phyloP scores from a whole-genome alignment of 2,329 filamentous ascomycete species.

The Xylariaceae sp. region DNA sequence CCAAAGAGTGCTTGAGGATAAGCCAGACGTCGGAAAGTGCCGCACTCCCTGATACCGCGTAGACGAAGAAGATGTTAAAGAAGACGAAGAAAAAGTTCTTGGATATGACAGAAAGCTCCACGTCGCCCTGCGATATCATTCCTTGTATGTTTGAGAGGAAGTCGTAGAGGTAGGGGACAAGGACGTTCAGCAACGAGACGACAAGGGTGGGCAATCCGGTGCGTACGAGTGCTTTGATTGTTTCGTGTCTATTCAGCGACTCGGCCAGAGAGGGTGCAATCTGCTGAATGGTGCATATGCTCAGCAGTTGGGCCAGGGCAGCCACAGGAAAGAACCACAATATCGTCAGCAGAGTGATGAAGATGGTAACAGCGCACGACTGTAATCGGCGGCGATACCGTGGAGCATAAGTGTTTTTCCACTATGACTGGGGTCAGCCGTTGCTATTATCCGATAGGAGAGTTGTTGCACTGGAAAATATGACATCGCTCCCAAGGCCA shows the following conservation, averaged over 20 bases:
- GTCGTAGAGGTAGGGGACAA: constrained; percentile 90
- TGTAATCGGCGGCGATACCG: constrained; percentile 65
- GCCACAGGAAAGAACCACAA: constrained; percentile 83
- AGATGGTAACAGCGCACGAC: constrained; percentile 74
- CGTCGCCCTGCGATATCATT: constrained; percentile 89
- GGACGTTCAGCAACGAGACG: constrained; percentile 78
- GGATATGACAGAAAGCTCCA: constrained; percentile 89
- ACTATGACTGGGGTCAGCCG: too few species aligned
- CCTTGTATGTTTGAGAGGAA: constrained; percentile 87
- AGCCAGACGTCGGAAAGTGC: constrained; percentile 60
- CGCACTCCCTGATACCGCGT: constrained; percentile 78
- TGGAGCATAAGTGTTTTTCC: constrained; percentile 84
- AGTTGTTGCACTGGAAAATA: too few species aligned
- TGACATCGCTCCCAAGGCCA: too few species aligned
- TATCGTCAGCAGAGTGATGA: constrained; percentile 76
- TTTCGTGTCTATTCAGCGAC: constrained; percentile 58
- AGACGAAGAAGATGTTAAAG: constrained; percentile 96
- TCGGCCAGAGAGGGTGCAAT: constrained; percentile 64
- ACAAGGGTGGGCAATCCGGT: constrained; percentile 81
- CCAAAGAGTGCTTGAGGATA: constrained; percentile 65
- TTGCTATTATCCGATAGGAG: too few species aligned
- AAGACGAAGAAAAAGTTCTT: constrained; percentile 99
- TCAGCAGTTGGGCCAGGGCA: constrained; percentile 70
- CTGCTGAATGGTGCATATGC: constrained; percentile 69
- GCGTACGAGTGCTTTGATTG: constrained; percentile 70